Evolutionary conservation across 2,329 filamentous ascomycete genomes (phyloP), one percentile per base, ranked within the genome.

Genomic region (Pseudonectria foliicola): DNA sequence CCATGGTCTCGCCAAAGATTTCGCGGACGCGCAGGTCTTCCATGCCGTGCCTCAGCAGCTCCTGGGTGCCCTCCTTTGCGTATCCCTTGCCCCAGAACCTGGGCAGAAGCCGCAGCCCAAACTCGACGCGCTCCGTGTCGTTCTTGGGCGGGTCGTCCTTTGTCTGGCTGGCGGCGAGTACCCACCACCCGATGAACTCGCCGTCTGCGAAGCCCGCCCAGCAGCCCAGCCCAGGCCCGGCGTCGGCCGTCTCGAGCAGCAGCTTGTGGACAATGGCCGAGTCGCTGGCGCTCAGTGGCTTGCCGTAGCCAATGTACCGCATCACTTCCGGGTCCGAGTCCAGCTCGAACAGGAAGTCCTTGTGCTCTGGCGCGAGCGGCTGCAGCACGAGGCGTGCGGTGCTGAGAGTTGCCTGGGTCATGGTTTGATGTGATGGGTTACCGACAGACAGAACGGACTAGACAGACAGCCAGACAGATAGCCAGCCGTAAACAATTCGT

Each of bases 131-230:
- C 25, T 41, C 39, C 13, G 27, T 39, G 16, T 38, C 37, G 26
- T 34, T 18, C 18, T 38, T 28, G 14, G 14, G 6, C 6, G 26
- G 25, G 5, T 13, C 13, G 15, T 31, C 35, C 15, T 25, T 13
- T 31, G 13, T 32, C 29, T 49, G 35, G 34, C 32, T 49, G n/a
- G 43, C 38, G 2, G 50, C 52, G 5, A 56, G 28, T 15, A 54
- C 42, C 52, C 53, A 57, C 52, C 52, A 55, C 13, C 54, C 54
- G 28, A 56, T 46, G 34, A 56, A 56, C 10, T 54, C 40, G n/a
- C 45, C 52, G 3, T 34, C 46, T 3, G 38, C 27, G 16, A 49
- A 49, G 10, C 31, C 46, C 4, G 35, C 46, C 46, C 46, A 49
- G 34, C 41, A 45, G 23, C 46, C 44, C 13, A 49, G 46, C 4